A percentile compares a stretch with the other conserved stretches of the same genome.
phyloP scores from a whole-genome alignment of 148 eudicot genomes.

The Chenopodium suecicum region DNA sequence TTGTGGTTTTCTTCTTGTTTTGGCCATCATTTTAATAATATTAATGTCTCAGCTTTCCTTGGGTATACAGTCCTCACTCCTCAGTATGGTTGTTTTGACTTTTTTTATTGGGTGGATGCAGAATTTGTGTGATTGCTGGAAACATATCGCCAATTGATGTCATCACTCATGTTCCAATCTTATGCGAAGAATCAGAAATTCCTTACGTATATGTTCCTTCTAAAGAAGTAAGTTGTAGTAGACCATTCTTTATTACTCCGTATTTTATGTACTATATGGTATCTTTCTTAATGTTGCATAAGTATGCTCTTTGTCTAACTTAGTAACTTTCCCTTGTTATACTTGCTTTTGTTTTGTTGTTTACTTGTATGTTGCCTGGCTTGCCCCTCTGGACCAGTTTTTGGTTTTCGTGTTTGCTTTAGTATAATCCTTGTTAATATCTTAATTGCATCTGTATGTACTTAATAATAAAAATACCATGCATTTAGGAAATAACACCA shows the following conservation, averaged over 20 bases:
- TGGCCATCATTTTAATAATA: neutral
- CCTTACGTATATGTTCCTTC: constrained; percentile 87
- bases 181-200: constrained; percentile 87
- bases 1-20: neutral
- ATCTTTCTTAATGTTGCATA: neutral
- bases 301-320: neutral
- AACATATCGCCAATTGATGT: constrained; percentile 98
- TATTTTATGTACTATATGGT: neutral
- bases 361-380: neutral
- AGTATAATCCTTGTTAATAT: neutral
- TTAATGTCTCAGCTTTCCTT: neutral
- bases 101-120: constrained; percentile 38
- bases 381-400: no score
- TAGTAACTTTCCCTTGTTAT: neutral
- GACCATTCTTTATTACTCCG: neutral
- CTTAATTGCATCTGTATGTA: neutral
- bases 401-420: neutral
- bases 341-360: neutral
- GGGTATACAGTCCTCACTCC: no score
- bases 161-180: constrained; percentile 87
- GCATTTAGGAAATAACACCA: neutral
- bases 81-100: neutral
- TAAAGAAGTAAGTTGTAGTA: constrained; percentile 70
- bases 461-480: neutral
- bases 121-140: constrained; percentile 91